Evolutionary conservation across 2,329 filamentous ascomycete genomes (phyloP), one percentile per base, ranked within the genome.

Genomic region (Harringtonia lauricola): DNA sequence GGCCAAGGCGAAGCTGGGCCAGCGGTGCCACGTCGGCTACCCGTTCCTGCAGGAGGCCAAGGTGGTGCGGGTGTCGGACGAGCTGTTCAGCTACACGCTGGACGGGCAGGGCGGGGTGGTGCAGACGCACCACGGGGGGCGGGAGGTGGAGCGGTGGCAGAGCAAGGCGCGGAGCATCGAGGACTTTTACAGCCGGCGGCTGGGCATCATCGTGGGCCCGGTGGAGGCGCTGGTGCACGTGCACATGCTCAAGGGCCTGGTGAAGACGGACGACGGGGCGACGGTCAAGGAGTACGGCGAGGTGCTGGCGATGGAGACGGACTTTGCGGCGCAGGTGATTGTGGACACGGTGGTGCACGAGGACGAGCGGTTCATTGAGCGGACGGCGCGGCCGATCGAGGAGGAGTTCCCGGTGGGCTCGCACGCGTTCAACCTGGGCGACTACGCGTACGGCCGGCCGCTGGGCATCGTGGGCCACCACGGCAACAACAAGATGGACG

Each of bases 11-110:
- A 90, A 87, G 57, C 72, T 98, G 36, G 90, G 89, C 36, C 76
- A 90, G 61, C 80, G 81, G 47, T 89, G 94, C 47, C 87, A 87
- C 58, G 85, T 96, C 48, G 89, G 90, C 31, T 98, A 94, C 57
- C 92, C 92, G 1, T 98, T 95, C 66, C 66, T 98, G 50, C 86
- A 94, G 54, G 94, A 98, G 64, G 92, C 86, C 42, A 90, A 90
- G 64, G 81, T 98, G 26, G 73, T 86, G 41, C 82, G 81, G 44
- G 86, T 96, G 2, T 90, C 88, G 1, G 92, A 98, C 58, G 90
- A 96, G 60, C 70, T 96, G 24, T 96, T 96, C 59, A 83, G 85
- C 54, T 98, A 95, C 57, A 71, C 80, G 17, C 67, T 92, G 30
- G 73, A 82, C 2, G 70, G 80, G 29, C 72, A 79, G 49, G 77